phyloP scores from a whole-genome alignment of 805 yeast species.

The Barnettozyma botsteinii region DNA sequence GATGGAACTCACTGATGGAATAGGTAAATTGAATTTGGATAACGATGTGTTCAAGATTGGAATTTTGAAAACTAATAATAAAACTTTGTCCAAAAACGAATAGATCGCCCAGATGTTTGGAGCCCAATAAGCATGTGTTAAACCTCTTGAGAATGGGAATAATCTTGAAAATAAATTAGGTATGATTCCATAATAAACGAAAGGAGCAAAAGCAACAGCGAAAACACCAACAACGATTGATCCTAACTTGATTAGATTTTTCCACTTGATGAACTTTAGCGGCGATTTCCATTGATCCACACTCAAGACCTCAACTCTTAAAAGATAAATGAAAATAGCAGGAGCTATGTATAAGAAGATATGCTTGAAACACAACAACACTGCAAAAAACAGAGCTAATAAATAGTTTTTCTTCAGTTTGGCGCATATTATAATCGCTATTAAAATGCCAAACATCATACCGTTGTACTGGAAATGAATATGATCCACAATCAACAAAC shows the following conservation, averaged over 20 bases:
- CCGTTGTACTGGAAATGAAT: constrained; percentile 98
- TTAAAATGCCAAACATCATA: constrained; percentile 78
- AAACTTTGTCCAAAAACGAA: constrained; percentile 70
- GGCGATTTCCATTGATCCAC: constrained; percentile 24
- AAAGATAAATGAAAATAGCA: constrained; percentile 75
- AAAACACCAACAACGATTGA: constrained; percentile 57
- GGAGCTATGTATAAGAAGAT: constrained; percentile 92
- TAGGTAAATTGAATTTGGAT: constrained; percentile 27
- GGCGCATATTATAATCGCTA: constrained; percentile 70
- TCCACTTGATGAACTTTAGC: constrained; percentile 43
- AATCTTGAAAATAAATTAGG: constrained; percentile 63
- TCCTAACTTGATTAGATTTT: constrained; percentile 56
- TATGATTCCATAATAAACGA: constrained; percentile 48
- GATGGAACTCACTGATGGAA: constrained; percentile 29
- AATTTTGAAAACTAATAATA: constrained; percentile 40
- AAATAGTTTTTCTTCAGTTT: constrained; percentile 47
- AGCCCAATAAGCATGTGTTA: constrained; percentile 99
- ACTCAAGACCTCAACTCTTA: constrained; percentile 65
- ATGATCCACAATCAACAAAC: constrained; percentile 85
- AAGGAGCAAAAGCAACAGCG: constrained; percentile 71
- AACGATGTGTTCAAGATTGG: constrained; percentile 37
- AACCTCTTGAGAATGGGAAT: constrained; percentile 91
- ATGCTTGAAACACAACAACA: constrained; percentile 87
- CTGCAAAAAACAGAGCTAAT: constrained; percentile 67
- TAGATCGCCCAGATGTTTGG: constrained; percentile 97